Percentiles rank a stretch among this genome's conserved stretches.
Conservation (phyloP, 179 eudicot species). For the Silene noctiflora region DNA sequence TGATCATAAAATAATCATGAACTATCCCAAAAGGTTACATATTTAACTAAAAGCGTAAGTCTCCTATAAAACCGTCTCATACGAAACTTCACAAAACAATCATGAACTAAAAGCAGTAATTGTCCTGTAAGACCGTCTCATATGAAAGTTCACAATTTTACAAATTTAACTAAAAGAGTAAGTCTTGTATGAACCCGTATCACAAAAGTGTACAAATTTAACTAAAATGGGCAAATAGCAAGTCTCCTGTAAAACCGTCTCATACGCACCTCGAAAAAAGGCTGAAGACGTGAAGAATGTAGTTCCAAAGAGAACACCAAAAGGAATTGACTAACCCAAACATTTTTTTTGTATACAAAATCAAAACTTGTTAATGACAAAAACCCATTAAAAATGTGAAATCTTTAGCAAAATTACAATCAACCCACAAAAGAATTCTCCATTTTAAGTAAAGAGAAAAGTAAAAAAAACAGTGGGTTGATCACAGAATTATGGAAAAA, state of each 20-base stretch:
- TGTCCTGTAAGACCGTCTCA: too few species aligned
- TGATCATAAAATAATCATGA: not conserved
- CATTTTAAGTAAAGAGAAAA: conserved; percentile 38
- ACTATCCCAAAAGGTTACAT: not conserved
- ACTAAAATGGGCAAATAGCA: conserved; percentile 27
- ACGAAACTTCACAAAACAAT: too few species aligned
- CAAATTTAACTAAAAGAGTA: too few species aligned
- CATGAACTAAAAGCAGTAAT: too few species aligned
- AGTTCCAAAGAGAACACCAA: conserved; percentile 41
- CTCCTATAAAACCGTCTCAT: too few species aligned
- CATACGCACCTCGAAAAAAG: conserved; percentile 26
- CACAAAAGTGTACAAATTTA: conserved; percentile 16
- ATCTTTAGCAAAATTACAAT: conserved; percentile 36
- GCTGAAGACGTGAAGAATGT: conserved; percentile 36
- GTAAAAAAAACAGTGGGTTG: conserved; percentile 12
- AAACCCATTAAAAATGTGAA: conserved; percentile 25
- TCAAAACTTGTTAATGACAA: conserved; percentile 22
- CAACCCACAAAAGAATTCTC: conserved; percentile 29
- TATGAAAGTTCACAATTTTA: too few species aligned
- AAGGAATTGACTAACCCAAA: conserved; percentile 30
- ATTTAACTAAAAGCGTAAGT: conserved; percentile 31
- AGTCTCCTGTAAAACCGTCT: too few species aligned
- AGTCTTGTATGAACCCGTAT: too few species aligned
- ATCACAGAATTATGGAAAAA: not conserved
- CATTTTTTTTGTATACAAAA: conserved; percentile 33